Evolutionary conservation across 768 basidiomycete genomes (phyloP).

Genomic region (Hemileccinum impolitum): DNA sequence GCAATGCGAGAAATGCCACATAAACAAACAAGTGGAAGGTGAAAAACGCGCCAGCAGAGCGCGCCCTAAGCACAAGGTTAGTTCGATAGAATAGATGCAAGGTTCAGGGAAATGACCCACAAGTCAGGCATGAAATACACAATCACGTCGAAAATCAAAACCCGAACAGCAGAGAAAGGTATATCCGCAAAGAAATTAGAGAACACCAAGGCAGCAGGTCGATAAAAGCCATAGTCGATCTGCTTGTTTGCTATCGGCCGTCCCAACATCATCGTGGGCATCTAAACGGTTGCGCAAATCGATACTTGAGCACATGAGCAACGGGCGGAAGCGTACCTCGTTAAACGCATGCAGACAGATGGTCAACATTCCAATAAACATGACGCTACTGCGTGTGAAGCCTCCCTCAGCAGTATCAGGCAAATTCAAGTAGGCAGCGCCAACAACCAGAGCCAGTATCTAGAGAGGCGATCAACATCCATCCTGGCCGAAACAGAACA

Average conservation of each 20-base stretch:
- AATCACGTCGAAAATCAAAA: conserved; percentile 60
- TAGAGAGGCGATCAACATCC: conserved; percentile 1
- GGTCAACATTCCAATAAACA: conserved; percentile 68
- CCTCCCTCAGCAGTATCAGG: conserved; percentile 74
- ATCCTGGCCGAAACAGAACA: neutral
- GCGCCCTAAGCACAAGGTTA: conserved; percentile 21
- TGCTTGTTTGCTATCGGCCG: conserved; percentile 73
- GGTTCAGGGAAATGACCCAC: conserved; percentile 26
- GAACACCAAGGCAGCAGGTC: conserved; percentile 59
- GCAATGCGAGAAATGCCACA: conserved; percentile 65
- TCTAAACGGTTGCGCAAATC: conserved; percentile 30
- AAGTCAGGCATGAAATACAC: conserved; percentile 68
- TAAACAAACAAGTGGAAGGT: conserved; percentile 67
- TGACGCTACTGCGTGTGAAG: conserved; percentile 82
- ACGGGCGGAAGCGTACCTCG: conserved; percentile 44
- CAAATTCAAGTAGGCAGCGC: conserved; percentile 70
- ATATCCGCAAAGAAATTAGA: conserved; percentile 68
- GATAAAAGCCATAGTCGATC: conserved; percentile 62
- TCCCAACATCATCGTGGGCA: conserved; percentile 77
- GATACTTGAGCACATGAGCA: neutral
- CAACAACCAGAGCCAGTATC: conserved; percentile 53
- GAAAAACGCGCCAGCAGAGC: conserved; percentile 43
- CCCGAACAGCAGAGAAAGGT: conserved; percentile 59
- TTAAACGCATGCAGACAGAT: conserved; percentile 71
- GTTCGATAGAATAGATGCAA: conserved; percentile 18